Evolutionary conservation across 495 filamentous ascomycete genomes (phyloP).

Genomic region (Penicillium goetzii): DNA sequence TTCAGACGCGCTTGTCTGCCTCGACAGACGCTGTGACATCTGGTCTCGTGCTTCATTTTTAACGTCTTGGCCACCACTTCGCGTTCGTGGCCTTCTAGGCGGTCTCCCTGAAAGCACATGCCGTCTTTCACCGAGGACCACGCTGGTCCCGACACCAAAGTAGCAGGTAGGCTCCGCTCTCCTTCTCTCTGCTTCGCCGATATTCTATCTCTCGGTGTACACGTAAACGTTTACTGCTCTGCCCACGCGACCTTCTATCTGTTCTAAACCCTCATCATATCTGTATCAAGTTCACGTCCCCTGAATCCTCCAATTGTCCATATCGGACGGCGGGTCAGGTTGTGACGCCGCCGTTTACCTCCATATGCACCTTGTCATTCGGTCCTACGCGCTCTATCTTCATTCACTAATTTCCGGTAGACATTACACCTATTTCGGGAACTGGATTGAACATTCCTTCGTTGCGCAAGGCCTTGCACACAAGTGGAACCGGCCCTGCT

Average conservation of each 20-base stretch:
- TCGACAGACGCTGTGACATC: slow-evolving; percentile 9
- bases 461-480: slow-evolving; percentile 30
- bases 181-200: slow-evolving; percentile 11
- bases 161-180: slow-evolving; percentile 40
- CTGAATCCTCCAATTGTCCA: slow-evolving; percentile 5
- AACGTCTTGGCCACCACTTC: slow-evolving; percentile 6
- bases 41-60: slow-evolving; percentile 18
- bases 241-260: slow-evolving; percentile 10
- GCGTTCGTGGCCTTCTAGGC: slow-evolving; percentile 9
- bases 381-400: slow-evolving; percentile 7
- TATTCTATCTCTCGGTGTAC: slow-evolving; percentile 15
- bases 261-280: slow-evolving; percentile 1
- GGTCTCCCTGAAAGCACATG: slow-evolving; percentile 31
- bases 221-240: slow-evolving; percentile 18
- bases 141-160: slow-evolving; percentile 30
- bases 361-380: slow-evolving; percentile 14
- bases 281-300: slow-evolving; percentile 12
- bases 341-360: slow-evolving; percentile 12
- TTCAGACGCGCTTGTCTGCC: neutral
- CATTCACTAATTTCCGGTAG: slow-evolving; percentile 36
- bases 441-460: slow-evolving; percentile 35
- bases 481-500: slow-evolving; percentile 30
- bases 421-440: slow-evolving; percentile 33
- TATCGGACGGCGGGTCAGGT: neutral
- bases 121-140: slow-evolving; percentile 41